Conservation (phyloP, 192 early-diverging fungal species). For the Coemansia umbellata region DNA sequence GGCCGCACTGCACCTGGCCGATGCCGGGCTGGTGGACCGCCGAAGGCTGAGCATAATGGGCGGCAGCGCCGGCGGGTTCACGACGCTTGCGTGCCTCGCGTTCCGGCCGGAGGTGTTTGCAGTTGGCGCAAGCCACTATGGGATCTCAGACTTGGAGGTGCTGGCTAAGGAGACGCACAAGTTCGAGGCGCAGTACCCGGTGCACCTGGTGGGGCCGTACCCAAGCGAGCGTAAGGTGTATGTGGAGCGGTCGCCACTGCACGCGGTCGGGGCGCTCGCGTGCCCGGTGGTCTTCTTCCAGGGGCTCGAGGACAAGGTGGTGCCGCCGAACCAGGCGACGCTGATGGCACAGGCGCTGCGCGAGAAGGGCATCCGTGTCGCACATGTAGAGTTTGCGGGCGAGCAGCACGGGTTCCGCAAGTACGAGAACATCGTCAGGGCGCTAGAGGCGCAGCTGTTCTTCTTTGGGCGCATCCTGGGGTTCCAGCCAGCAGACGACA, state of each 20-base stretch:
- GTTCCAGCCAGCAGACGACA: conserved; percentile 54
- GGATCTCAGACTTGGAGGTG: conserved; percentile 65
- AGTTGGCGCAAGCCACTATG: conserved; percentile 65
- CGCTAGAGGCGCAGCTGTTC: conserved; percentile 60
- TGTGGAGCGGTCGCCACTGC: conserved; percentile 59
- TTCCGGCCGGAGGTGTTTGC: conserved; percentile 70
- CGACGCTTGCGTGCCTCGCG: conserved; percentile 59
- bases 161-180: conserved; percentile 77
- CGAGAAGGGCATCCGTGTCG: conserved; percentile 56
- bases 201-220: conserved; percentile 60
- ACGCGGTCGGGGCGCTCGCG: conserved; percentile 55
- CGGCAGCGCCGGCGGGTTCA: conserved; percentile 67
- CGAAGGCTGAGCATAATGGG: conserved; percentile 64
- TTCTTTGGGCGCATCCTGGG: conserved; percentile 69
- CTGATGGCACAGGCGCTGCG: conserved; percentile 67
- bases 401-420: conserved; percentile 71
- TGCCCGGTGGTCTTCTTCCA: conserved; percentile 72
- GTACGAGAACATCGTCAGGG: conserved; percentile 60
- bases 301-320: conserved; percentile 69
- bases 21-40: conserved; percentile 55
- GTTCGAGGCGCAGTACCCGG: conserved; percentile 67
- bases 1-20: conserved; percentile 60
- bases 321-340: conserved; percentile 72
- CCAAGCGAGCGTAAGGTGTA: conserved; percentile 56
- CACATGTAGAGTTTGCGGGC: conserved; percentile 60